Evolutionary conservation across 2,329 filamentous ascomycete species (phyloP), one percentile per base, ranked within the genome.

Genomic region (Curvularia eragrostidis): DNA sequence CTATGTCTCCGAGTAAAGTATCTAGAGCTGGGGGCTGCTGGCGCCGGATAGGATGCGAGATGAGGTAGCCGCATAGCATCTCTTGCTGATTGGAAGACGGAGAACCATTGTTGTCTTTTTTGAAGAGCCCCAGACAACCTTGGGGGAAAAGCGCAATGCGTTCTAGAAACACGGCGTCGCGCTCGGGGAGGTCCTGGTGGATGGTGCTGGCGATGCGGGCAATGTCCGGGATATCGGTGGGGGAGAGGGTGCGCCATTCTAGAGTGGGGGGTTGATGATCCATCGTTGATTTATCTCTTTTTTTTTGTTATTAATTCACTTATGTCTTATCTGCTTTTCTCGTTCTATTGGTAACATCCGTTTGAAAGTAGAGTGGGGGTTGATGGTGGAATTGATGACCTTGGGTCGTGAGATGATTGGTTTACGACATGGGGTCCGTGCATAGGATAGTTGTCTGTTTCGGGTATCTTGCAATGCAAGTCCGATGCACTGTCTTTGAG

Each of bases 101-200:
- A n/a, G n/a, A n/a, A n/a, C n/a, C n/a, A n/a, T 55, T 43, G 3
- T 49, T 43, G 1, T n/a, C n/a, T 3, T 52, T 32, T n/a, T 58
- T 41, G 18, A 52, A 42, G 2, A 66, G 56, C 23, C 54, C 64
- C 0, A 65, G 24, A 19, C 65, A 68, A 18, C 65, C 65, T 38
- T 47, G 21, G 2, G 64, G 56, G 28, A 61, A 68, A 1, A 68
- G 53, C 5, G 19, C 41, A 21, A 62, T 32, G 24, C 62, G 59
- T 32, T 68, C 64, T 19, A 52, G 43, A 23, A 68, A 68, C 19
- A 68, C 62, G 48, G 60, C 38, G 10, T 30, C 10, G 50, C 56
- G 51, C 51, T 68, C 65, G 13, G 58, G 59, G n/a, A 68, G 62
- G 23, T 39, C 56, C 19, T 56, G 50, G 21, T 68, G 65, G 30